These are phyloP conservation scores for Plantago lanceolata DNA, from an alignment of 305 asterid genomes.

Conservation along the genomic window DNA sequence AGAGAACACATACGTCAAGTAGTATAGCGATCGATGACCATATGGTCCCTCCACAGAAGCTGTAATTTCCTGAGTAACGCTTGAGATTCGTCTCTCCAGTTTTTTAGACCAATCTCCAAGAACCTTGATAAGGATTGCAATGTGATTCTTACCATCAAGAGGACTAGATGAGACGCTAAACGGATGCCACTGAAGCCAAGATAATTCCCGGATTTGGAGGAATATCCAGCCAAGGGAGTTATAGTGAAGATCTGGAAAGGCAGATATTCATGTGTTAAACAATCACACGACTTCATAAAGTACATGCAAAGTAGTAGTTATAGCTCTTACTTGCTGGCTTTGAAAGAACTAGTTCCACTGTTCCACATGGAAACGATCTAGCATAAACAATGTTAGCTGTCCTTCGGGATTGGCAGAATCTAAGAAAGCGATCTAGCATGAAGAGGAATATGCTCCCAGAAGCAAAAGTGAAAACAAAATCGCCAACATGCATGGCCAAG, in stretches of 20 bases:
- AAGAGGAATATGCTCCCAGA: constrained; percentile 72
- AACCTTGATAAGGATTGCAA: constrained; percentile 69
- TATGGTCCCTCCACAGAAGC: constrained; percentile 87
- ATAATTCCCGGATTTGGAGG: constrained; percentile 67
- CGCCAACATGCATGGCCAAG: constrained; percentile 81
- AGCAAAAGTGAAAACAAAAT: constrained; percentile 53
- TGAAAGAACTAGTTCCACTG: constrained; percentile 67
- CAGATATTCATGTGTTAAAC: not conserved
- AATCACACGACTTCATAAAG: constrained; percentile 3
- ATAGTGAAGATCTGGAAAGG: constrained; percentile 55
- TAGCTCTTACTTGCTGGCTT: constrained; percentile 63
- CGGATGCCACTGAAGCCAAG: constrained; percentile 91
- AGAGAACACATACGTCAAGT: constrained; percentile 49
- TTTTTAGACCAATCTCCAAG: constrained; percentile 75
- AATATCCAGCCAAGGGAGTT: constrained; percentile 86
- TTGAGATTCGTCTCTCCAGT: constrained; percentile 42
- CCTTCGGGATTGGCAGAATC: constrained; percentile 76
- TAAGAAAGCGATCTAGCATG: constrained; percentile 86
- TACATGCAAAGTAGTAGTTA: not conserved
- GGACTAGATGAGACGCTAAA: constrained; percentile 90
- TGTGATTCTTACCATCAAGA: constrained; percentile 56
- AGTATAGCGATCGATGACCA: constrained; percentile 81
- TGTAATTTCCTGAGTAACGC: constrained; percentile 36
- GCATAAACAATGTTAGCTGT: constrained; percentile 61
- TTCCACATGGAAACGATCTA: constrained; percentile 67